phyloP scores from a whole-genome alignment of 306 rosid species.

The Quercus engelmannii region DNA sequence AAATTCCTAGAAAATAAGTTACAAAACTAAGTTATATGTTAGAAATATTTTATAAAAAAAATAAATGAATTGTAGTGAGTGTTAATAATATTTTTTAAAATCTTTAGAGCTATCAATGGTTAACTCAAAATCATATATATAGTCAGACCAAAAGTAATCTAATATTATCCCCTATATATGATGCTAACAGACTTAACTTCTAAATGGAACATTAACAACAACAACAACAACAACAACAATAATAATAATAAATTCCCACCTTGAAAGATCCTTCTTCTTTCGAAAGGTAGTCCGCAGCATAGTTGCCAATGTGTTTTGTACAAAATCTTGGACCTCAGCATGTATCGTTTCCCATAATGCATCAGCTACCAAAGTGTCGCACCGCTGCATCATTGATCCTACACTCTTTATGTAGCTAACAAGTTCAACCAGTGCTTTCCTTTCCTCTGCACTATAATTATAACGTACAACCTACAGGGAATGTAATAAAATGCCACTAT shows the following conservation, averaged over 20 bases:
- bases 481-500: slow-evolving; percentile 5
- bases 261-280: slow-evolving; percentile 95
- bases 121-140: no score
- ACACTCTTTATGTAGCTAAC: slow-evolving; percentile 94
- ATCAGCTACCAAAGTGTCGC: slow-evolving; percentile 91
- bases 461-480: slow-evolving; percentile 79
- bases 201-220: neutral
- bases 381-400: slow-evolving; percentile 94
- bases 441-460: slow-evolving; percentile 85
- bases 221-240: slow-evolving; percentile 1
- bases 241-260: slow-evolving; percentile 42
- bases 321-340: slow-evolving; percentile 99
- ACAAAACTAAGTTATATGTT: no score
- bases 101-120: no score
- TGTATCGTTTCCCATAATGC: slow-evolving; percentile 99
- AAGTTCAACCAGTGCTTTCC: slow-evolving; percentile 87
- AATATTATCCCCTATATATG: no score
- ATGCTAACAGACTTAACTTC: neutral
- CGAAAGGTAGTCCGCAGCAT: slow-evolving; percentile 94
- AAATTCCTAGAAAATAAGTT: no score
- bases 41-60: no score
- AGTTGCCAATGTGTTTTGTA: slow-evolving; percentile 88
- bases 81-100: no score
- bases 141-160: no score
- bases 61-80: no score